Evolutionary conservation across 345 rosid species (phyloP), one percentile per base, ranked within the genome.

Genomic region (Aquilaria yunnanensis): DNA sequence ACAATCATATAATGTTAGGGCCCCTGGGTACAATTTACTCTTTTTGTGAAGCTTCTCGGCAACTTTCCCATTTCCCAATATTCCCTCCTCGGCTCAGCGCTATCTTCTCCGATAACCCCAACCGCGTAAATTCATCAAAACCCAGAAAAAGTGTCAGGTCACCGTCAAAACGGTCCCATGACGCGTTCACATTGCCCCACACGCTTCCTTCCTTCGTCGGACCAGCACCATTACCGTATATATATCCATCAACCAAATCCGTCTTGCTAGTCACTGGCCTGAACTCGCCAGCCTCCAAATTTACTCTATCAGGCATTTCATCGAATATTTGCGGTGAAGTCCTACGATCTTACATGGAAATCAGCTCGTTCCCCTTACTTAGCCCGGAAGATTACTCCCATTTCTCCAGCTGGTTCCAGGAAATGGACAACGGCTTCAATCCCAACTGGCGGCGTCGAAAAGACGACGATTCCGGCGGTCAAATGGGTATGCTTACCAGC

Each of bases 361-460:
- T 85, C 53, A 45, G 81, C 61, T 61, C 83, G 47, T 88, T 82
- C 86, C 80, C 90, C 70, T 82, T 85, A 70, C 80, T 76, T 61
- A 77, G 72, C 70, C 86, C 65, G 65, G 88, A 82, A 66, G 84
- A 77, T 64, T 61, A 63, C 56, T 71, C 78, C 64, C 75, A 52
- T 56, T 70, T 9, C 73, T 58, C 74, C 69, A 69, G 61, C 77
- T 77, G 69, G 50, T 70, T 73, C 66, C 59, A 61, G 41, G 78
- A 74, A 14, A 67, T 71, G 83, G 78, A 60, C 37, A 56, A 46
- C 45, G 58, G 63, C 54, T 63, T 62, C 51, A 66, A 33, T 31
- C 79, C 69, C 50, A 71, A 60, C 70, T 83, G 77, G 76, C 77
- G 87, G 7, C 60, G 51, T n/a, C 67, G 83, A 23, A 76, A 67